Evolutionary conservation across 2,329 filamentous ascomycete species (phyloP), one percentile per base, ranked within the genome.

Genomic region (Monascus ruber): DNA sequence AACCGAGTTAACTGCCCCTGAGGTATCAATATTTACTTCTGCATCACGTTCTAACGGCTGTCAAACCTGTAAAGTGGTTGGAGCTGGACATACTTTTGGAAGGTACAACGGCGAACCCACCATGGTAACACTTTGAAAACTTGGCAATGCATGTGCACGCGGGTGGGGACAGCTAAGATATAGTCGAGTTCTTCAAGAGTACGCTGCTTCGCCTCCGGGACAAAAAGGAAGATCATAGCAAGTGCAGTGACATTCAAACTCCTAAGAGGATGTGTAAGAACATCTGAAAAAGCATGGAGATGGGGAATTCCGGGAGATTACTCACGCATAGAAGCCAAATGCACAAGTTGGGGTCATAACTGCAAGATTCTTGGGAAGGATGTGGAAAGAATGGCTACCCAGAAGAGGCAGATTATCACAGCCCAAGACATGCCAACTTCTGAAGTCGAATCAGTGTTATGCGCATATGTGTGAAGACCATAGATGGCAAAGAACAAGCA

Each of bases 141-240:
- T 52, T 81, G 76, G 46, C 81, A 81, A 40, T 58, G 63, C 53
- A 73, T 69, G 49, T 76, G 77, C 37, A 65, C 69, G 24, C 69
- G 59, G 5, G 73, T 78, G 2, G 76, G 75, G 3, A 81, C 75
- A 4, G 72, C 74, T 51, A 73, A 72, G 42, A 71, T 64, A 43
- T 70, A 71, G 45, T 83, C 78, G 29, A 83, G 59, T 52, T 77
- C 74, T 53, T 76, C 71, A 5, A 65, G 52, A 2, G 73, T 75
- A 27, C 68, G 66, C 49, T 75, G 68, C 45, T 73, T 76, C 4
- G 72, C 75, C 52, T 76, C 73, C 1, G 72, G 73, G 0, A 76
- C 59, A 53, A 71, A 74, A 32, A 81, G 62, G 63, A 79, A 80
- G 46, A 82, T 81, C 65, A 83, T 73, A 24, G 76, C 42, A 10